Conservation (phyloP, 768 basidiomycete species). For the Amanita muscaria region DNA sequence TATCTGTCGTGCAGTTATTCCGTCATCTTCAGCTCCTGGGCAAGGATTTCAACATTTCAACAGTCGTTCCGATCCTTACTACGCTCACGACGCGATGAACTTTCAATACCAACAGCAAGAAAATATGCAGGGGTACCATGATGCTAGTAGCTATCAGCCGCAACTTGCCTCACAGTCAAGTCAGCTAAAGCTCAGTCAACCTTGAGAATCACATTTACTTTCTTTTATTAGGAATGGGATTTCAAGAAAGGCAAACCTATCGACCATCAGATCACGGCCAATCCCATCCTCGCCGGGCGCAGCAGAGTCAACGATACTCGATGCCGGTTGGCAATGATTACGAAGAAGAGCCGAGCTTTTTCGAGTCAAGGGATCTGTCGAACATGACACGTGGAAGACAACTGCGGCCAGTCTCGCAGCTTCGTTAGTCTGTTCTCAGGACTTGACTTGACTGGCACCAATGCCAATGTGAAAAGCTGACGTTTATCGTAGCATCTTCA, state of each 20-base stretch:
- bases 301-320: not conserved
- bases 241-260: not conserved
- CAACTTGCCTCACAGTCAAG: not conserved
- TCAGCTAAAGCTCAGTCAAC: not conserved
- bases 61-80: not conserved
- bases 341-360: not conserved
- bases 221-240: not conserved
- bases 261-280: not conserved
- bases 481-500: conserved; percentile 72
- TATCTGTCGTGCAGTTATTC: conserved; percentile 15
- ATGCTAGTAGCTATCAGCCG: not conserved
- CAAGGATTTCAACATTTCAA: conserved; percentile 13
- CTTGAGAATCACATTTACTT: not conserved
- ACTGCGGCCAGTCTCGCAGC: conserved; percentile 62
- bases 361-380: conserved; percentile 20
- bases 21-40: conserved; percentile 26
- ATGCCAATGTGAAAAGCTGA: conserved; percentile 50
- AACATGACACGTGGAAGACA: conserved; percentile 34
- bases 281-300: not conserved
- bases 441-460: conserved; percentile 2
- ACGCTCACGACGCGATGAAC: not conserved
- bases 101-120: not conserved
- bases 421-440: conserved; percentile 40
- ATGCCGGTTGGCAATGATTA: not conserved
- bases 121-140: not conserved